Evolutionary conservation across 176 grass and related monocot species (phyloP).

Genomic region (Rhynchospora tenuis): DNA sequence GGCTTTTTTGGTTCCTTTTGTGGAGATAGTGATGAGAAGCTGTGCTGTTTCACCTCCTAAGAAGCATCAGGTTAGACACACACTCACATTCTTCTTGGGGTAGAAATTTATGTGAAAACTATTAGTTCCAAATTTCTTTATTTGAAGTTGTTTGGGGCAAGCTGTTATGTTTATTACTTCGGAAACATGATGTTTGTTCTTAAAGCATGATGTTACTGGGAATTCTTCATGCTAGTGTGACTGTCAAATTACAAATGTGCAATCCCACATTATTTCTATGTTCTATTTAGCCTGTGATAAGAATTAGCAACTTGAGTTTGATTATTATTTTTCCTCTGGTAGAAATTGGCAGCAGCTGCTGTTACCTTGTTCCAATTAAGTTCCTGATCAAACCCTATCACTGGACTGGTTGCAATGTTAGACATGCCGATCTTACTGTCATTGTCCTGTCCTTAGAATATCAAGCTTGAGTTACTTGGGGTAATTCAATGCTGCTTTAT

Average conservation of each 20-base stretch:
- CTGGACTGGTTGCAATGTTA: background rate
- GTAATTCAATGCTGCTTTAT: background rate
- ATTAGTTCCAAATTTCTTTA: background rate
- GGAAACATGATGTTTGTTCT: background rate
- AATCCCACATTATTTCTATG: background rate
- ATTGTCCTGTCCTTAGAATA: no score
- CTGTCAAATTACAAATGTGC: background rate
- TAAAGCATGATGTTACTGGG: background rate
- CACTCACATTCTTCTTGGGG: background rate
- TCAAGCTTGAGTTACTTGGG: background rate
- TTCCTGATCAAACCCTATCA: background rate
- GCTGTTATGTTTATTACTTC: background rate
- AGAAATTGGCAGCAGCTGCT: background rate
- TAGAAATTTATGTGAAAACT: background rate
- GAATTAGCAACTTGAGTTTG: background rate
- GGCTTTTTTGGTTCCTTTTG: constrained; percentile 74
- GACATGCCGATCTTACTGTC: no score
- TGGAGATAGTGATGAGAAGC: constrained; percentile 64
- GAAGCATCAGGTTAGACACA: constrained; percentile 52
- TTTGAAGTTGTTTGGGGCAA: background rate
- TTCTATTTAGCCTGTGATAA: background rate
- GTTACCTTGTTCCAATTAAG: background rate
- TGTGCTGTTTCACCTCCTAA: constrained; percentile 51
- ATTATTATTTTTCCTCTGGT: background rate
- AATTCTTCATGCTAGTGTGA: background rate